A percentile compares a stretch with the other conserved stretches of the same genome.
phyloP scores from a whole-genome alignment of 768 basidiomycete genomes.

The Lactarius hatsudake region DNA sequence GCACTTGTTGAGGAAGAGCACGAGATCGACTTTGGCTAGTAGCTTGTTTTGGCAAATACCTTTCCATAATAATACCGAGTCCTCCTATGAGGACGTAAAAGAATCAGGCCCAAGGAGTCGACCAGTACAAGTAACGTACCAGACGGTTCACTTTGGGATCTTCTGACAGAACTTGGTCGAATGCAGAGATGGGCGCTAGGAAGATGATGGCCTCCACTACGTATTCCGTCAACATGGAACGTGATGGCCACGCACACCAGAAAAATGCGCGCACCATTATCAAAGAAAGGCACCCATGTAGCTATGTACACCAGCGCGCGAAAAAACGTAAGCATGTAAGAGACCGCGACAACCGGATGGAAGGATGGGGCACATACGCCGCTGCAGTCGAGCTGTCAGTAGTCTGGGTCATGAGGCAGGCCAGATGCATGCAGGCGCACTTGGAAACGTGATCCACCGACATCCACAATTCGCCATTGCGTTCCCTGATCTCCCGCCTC shows the following conservation, averaged over 20 bases:
- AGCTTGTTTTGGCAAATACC: constrained; percentile 69
- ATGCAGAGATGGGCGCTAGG: constrained; percentile 56
- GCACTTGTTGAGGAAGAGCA: constrained; percentile 81
- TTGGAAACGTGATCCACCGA: constrained; percentile 52
- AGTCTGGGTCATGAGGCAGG: constrained; percentile 15
- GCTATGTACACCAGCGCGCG: constrained; percentile 30
- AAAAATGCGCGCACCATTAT: constrained; percentile 42
- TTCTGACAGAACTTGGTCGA: constrained; percentile 53
- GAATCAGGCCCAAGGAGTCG: background rate
- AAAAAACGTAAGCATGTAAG: constrained; percentile 9
- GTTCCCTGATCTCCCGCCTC: constrained; percentile 52
- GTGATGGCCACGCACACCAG: background rate
- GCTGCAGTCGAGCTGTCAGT: constrained; percentile 25
- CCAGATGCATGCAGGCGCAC: constrained; percentile 34
- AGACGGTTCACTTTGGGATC: constrained; percentile 52
- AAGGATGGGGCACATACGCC: constrained; percentile 26
- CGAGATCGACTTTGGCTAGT: constrained; percentile 65
- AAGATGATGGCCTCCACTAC: constrained; percentile 50
- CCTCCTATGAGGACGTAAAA: constrained; percentile 47
- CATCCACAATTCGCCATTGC: constrained; percentile 55
- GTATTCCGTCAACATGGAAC: constrained; percentile 11
- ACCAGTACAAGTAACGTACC: constrained; percentile 32
- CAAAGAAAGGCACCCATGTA: constrained; percentile 57
- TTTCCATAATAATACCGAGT: constrained; percentile 75
- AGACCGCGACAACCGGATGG: constrained; percentile 27